Base-by-base conservation (phyloP, 768 basidiomycete genomes). In the Leccinum ochraceum region DNA sequence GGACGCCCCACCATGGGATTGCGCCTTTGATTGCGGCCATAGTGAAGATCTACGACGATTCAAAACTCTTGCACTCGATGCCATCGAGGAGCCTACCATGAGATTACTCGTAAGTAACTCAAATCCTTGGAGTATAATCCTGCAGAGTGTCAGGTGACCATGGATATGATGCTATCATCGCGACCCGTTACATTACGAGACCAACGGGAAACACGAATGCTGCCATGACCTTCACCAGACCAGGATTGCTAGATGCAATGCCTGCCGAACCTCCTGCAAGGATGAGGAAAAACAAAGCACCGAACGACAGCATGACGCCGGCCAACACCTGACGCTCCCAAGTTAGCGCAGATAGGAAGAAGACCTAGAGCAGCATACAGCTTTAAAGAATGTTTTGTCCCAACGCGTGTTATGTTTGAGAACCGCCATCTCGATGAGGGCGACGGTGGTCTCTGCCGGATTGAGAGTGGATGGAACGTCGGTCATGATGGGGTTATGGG, bases 101-200 rank as follows among this genome's bases (percentile, higher is more conserved):
- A 91, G 85, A 67, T 89, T 88, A 67, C 88, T 89, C 53, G 89
- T 90, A 37, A 90, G 70, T 1, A 91, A 79, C 59, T 91, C 89
- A 49, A 85, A 78, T 2, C 86, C 86, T 73, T 89, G 86, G 14
- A 90, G 75, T 14, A 88, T 80, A 61, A 91, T 89, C 89, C 89
- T 90, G 63, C 22, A 39, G 37, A 13, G 2, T 26, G 26, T 26
- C 26, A 26, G 26, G 26, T 26, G 26, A 26, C 4, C 26, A 26
- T 26, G 26, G 26, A 26, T 11, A n/a, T 10, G 10, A 50, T 26
- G 4, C 44, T 42, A 17, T 30, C 7, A 3, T 6, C 6, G 8
- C 1, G 6, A 13, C n/a, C 13, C 61, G 79, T 61, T 66, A 90
- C 89, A 90, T 90, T 57, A 87, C 85, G 77, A 90, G 83, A 68